Evolutionary conservation across 1,284 basidiomycete species (phyloP).

Genomic region (Puccinia hordei): DNA sequence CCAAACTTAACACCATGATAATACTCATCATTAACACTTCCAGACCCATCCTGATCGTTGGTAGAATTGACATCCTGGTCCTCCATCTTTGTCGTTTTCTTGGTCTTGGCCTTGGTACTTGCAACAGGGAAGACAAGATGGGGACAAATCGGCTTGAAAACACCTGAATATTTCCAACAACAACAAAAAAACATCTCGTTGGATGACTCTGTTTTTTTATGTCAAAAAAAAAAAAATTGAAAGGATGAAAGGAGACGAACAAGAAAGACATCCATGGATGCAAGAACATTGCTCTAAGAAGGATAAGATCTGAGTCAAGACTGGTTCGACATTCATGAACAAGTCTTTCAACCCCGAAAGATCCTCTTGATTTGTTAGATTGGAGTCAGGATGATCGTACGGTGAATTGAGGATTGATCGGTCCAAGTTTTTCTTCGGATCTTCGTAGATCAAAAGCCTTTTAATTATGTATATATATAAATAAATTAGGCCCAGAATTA

Average conservation of each 20-base stretch:
- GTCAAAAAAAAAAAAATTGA: not conserved
- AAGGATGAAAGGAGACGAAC: not conserved
- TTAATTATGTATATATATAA: not conserved
- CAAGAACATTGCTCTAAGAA: conserved; percentile 9
- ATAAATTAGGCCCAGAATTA: not conserved
- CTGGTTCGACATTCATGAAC: not conserved
- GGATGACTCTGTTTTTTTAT: not conserved
- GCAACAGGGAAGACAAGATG: conserved; percentile 1
- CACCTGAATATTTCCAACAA: too few species aligned
- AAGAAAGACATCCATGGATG: not conserved
- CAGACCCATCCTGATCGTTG: not conserved
- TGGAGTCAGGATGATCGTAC: not conserved
- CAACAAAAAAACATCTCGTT: not conserved
- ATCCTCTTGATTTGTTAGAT: not conserved
- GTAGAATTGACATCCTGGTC: not conserved
- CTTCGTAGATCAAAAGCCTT: not conserved
- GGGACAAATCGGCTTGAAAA: conserved; percentile 20
- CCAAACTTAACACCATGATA: conserved; percentile 4
- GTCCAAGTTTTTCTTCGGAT: not conserved
- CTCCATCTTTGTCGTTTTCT: not conserved
- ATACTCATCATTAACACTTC: not conserved
- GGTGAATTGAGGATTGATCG: not conserved
- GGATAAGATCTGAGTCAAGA: not conserved
- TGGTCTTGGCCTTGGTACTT: not conserved
- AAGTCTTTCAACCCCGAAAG: not conserved